phyloP scores from a whole-genome alignment of 805 yeast genomes.

The Wickerhamiella sergipiensis region DNA sequence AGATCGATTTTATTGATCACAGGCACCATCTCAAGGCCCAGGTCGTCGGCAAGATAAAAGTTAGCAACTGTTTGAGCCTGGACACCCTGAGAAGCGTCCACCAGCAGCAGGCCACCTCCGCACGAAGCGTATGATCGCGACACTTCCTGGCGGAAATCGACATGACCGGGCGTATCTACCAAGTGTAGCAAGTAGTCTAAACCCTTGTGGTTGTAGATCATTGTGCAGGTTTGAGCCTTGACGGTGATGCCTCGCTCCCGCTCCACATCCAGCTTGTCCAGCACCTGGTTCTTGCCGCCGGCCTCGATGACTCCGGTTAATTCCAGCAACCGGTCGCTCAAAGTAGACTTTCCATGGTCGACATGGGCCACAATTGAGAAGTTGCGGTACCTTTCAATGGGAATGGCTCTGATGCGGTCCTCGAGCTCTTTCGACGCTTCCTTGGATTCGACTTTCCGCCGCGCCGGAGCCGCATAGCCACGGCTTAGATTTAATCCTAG shows the following conservation, averaged over 20 bases:
- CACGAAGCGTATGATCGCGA: slow-evolving; percentile 90
- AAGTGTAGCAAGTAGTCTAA: slow-evolving; percentile 74
- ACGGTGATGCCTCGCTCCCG: slow-evolving; percentile 94
- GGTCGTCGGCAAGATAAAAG: slow-evolving; percentile 75
- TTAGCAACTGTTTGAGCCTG: slow-evolving; percentile 99
- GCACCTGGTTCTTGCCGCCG: slow-evolving; percentile 64
- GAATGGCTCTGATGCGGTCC: slow-evolving; percentile 60
- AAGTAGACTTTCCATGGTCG: slow-evolving; percentile 66
- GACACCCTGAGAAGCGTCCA: slow-evolving; percentile 93
- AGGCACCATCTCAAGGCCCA: slow-evolving; percentile 71
- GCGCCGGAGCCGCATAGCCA: not conserved
- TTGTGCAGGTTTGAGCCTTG: slow-evolving; percentile 92
- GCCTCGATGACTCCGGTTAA: slow-evolving; percentile 77
- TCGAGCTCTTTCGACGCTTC: slow-evolving; percentile 8
- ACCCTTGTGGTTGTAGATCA: slow-evolving; percentile 60
- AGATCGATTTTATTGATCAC: slow-evolving; percentile 86
- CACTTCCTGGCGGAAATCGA: slow-evolving; percentile 88
- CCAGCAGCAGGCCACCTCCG: slow-evolving; percentile 80
- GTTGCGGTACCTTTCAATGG: slow-evolving; percentile 70
- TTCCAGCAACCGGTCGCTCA: slow-evolving; percentile 78
- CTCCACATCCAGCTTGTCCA: slow-evolving; percentile 88
- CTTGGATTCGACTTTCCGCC: slow-evolving; percentile 5
- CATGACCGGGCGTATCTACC: slow-evolving; percentile 97
- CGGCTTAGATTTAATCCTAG: not conserved
- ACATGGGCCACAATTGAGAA: slow-evolving; percentile 95